Percentiles rank a stretch among this genome's conserved stretches.
These are phyloP conservation scores for Pseudognaphalium luteoalbum DNA, from an alignment of 129 eudicot genomes.

Conservation along the genomic window DNA sequence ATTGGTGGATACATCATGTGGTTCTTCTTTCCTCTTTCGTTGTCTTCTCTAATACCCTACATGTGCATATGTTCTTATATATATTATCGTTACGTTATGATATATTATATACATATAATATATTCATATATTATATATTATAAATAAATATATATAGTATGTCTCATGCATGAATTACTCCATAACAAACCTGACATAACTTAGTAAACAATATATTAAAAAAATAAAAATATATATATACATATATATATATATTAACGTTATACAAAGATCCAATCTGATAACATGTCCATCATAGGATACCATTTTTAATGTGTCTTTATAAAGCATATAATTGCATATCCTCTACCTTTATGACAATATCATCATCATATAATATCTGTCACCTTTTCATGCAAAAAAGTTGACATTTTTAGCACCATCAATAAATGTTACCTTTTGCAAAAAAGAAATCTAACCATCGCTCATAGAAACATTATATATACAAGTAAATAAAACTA, in stretches of 20 bases:
- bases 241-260: no score
- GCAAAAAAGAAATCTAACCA: no score
- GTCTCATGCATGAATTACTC: constrained; percentile 5
- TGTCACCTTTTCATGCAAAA: constrained; percentile 9
- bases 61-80: constrained; percentile 24
- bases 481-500: no score
- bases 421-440: not conserved
- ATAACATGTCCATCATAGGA: constrained; percentile 30
- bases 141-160: not conserved
- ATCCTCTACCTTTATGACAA: not conserved
- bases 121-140: not conserved
- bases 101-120: not conserved
- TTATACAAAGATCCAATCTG: constrained; percentile 19
- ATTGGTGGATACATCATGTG: constrained; percentile 23
- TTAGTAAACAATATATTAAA: not conserved
- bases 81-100: not conserved
- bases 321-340: constrained; percentile 18
- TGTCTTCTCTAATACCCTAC: constrained; percentile 10
- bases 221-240: not conserved
- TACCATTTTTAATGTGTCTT: constrained; percentile 3
- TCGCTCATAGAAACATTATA: no score
- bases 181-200: constrained; percentile 12
- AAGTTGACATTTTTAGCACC: not conserved
- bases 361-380: not conserved
- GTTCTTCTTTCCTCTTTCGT: constrained; percentile 9